These are phyloP conservation scores for Yamadazyma laniorum DNA, from an alignment of 805 yeast species.

Conservation along the genomic window DNA sequence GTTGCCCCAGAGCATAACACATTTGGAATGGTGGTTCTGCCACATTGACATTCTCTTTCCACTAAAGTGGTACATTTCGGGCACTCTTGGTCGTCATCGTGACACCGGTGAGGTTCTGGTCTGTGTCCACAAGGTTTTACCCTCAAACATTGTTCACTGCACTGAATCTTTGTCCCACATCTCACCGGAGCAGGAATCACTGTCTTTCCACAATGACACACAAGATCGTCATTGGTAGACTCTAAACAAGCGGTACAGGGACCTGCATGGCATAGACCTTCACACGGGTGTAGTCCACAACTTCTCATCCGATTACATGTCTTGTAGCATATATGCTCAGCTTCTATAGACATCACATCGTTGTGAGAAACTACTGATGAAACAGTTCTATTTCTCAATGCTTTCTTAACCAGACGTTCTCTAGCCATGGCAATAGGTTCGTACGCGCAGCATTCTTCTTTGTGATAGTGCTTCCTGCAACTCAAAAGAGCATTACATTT, in stretches of 20 bases:
- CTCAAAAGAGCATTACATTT: slow-evolving; percentile 73
- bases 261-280: slow-evolving; percentile 73
- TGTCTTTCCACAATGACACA: slow-evolving; percentile 80
- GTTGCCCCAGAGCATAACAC: slow-evolving; percentile 66
- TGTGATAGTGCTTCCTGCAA: slow-evolving; percentile 80
- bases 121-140: slow-evolving; percentile 67
- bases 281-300: slow-evolving; percentile 66
- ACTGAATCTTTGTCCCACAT: slow-evolving; percentile 69
- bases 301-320: slow-evolving; percentile 60
- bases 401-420: slow-evolving; percentile 52
- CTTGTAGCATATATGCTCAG: slow-evolving; percentile 68
- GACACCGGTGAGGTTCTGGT: slow-evolving; percentile 72
- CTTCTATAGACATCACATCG: slow-evolving; percentile 61
- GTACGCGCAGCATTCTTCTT: slow-evolving; percentile 63
- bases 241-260: slow-evolving; percentile 79
- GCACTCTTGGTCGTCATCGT: slow-evolving; percentile 55
- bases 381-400: slow-evolving; percentile 44
- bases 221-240: slow-evolving; percentile 73
- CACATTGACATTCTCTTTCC: slow-evolving; percentile 61
- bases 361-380: slow-evolving; percentile 26
- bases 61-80: slow-evolving; percentile 72
- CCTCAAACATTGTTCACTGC: slow-evolving; percentile 64
- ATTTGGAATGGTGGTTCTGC: slow-evolving; percentile 52
- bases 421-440: slow-evolving; percentile 60
- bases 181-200: slow-evolving; percentile 78